Evolutionary conservation across 208 protist species (phyloP), one percentile per base, ranked within the genome.

Genomic region (Acanthamoeba quina): DNA sequence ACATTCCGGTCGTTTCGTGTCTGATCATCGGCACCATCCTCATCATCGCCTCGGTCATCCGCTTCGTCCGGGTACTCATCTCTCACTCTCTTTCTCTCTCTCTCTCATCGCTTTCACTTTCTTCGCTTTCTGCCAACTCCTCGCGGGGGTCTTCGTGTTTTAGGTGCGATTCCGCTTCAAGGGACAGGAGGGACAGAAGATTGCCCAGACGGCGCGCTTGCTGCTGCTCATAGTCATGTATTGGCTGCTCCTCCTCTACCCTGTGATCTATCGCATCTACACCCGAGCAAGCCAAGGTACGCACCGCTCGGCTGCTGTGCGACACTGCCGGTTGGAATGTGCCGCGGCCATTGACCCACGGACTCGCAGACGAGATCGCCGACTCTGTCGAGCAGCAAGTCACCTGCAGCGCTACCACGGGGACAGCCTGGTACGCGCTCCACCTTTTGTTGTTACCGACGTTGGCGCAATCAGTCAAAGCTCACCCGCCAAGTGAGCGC

Each of bases 341-440:
- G 26, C 37, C 37, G 19, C 21, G 1, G 21, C 29, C 47, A 76
- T 76, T 70, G 9, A 29, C 10, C 24, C 21, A n/a, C 26, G 15
- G 4, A 13, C 70, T 52, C 37, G 34, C 64, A 91, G 85, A 74
- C 29, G 34, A 68, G 5, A 47, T 91, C 26, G 60, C 17, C 31
- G 85, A 66, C 24, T 9, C 85, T 21, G 62, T 91, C 26, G 15
- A 66, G 44, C 58, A 91, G 60, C 85, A 91, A 56, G 60, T 91
- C 9, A 49, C 34, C 4, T 91, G 85, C 34, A 24, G 85, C 31
- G 85, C 85, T 3, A n/a, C 5, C 7, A 74, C 85, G 44, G 85
- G 85, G 15, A 72, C 17, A 15, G 37, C 17, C 7, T 91, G 78
- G 78, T 86, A 64, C 34, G 74, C 37, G 37, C 10, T 15, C 6